Evolutionary conservation across 306 rosid species (phyloP).

Genomic region (Pterocarpus macrocarpus): DNA sequence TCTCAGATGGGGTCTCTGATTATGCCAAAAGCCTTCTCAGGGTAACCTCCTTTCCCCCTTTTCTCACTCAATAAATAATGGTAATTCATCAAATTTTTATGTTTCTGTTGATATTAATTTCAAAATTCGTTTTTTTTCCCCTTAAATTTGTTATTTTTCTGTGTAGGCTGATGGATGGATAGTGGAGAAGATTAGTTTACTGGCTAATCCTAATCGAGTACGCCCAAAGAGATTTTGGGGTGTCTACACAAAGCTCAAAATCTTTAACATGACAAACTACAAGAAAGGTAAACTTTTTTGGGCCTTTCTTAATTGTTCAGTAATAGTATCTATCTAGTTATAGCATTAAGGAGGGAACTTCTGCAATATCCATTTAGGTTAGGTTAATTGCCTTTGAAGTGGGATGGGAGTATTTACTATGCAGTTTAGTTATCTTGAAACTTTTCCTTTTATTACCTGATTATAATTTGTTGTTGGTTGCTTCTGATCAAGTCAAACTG

Average conservation of each 20-base stretch:
- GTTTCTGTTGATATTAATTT: neutral
- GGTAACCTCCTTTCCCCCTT: constrained; percentile 52
- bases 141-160: neutral
- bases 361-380: constrained; percentile 16
- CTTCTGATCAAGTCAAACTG: constrained; percentile 11
- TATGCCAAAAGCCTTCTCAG: constrained; percentile 79
- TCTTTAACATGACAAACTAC: constrained; percentile 95
- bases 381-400: constrained; percentile 1
- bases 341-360: constrained; percentile 19
- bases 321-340: constrained; percentile 16
- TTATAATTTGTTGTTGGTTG: neutral
- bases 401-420: constrained; percentile 8
- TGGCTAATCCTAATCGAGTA: constrained; percentile 94
- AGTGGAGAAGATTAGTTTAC: constrained; percentile 85
- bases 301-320: neutral
- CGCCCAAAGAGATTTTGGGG: constrained; percentile 98
- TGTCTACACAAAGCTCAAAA: constrained; percentile 93
- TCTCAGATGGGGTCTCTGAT: constrained; percentile 94
- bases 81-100: constrained; percentile 17
- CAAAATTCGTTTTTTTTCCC: too few species aligned
- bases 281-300: constrained; percentile 69
- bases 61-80: neutral
- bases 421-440: constrained; percentile 8
- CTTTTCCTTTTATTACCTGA: neutral
- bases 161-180: constrained; percentile 98